Evolutionary conservation across 208 protist genomes (phyloP).

Genomic region (Leishmania arabica): DNA sequence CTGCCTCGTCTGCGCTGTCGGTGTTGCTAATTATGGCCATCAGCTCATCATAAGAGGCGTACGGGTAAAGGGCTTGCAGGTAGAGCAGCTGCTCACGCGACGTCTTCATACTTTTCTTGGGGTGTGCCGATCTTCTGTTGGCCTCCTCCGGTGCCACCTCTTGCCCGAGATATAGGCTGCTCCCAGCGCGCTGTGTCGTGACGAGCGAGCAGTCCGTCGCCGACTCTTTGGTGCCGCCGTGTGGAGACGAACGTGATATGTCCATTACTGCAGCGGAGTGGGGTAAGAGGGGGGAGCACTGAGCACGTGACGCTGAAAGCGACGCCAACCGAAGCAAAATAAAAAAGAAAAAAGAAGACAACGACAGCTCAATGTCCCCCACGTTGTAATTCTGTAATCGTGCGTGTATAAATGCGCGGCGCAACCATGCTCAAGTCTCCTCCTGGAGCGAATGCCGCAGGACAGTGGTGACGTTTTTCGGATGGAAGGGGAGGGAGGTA

Average conservation of each 20-base stretch:
- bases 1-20: conserved; percentile 46
- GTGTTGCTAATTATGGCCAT: conserved; percentile 25
- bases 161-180: conserved; percentile 12
- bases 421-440: neutral
- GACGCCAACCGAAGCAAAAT: neutral
- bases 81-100: conserved; percentile 40
- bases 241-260: neutral
- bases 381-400: neutral
- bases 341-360: too few species aligned
- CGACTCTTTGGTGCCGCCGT: neutral
- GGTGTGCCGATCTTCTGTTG: neutral
- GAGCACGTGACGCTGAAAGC: neutral
- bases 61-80: conserved; percentile 73
- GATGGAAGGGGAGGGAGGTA: neutral
- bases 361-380: neutral
- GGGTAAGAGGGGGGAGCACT: neutral
- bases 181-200: neutral
- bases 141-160: conserved; percentile 15
- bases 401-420: neutral
- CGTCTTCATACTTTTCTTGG: conserved; percentile 12
- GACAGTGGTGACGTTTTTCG: neutral
- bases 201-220: neutral
- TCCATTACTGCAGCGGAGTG: neutral
- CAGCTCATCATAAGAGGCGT: conserved; percentile 42
- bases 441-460: neutral